Conservation (phyloP, 352 stramenopile species). For the Phytophthora uliginosa region DNA sequence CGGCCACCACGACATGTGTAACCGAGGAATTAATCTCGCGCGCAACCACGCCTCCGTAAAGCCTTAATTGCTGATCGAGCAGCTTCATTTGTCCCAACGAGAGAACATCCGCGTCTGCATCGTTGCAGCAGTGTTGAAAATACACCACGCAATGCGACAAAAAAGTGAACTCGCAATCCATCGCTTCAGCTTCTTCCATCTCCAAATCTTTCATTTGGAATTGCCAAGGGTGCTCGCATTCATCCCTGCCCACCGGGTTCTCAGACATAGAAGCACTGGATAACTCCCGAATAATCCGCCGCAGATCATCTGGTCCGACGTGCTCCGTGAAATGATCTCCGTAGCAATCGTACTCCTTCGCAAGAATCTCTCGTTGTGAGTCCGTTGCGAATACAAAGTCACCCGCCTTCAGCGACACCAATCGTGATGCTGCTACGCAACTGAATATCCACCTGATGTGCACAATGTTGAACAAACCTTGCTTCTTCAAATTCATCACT, state of each 20-base stretch:
- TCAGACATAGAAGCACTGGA: constrained; percentile 4
- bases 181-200: constrained; percentile 74
- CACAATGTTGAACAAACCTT: constrained; percentile 83
- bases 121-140: constrained; percentile 25
- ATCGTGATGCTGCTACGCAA: constrained; percentile 46
- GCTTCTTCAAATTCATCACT: constrained; percentile 83
- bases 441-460: constrained; percentile 68
- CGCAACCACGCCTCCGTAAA: constrained; percentile 64
- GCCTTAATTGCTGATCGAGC: constrained; percentile 62
- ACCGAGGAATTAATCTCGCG: constrained; percentile 51
- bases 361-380: constrained; percentile 54
- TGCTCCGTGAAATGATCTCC: constrained; percentile 83
- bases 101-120: constrained; percentile 31
- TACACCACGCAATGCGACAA: constrained; percentile 83
- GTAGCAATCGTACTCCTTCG: constrained; percentile 78
- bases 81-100: constrained; percentile 53
- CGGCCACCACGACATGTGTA: constrained; percentile 72
- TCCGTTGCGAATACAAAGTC: constrained; percentile 85
- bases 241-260: background rate
- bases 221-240: constrained; percentile 57
- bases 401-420: constrained; percentile 54
- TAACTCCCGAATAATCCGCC: constrained; percentile 59
- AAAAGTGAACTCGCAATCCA: constrained; percentile 77
- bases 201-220: constrained; percentile 43
- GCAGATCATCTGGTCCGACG: constrained; percentile 57